phyloP scores from a whole-genome alignment of 441 rosid species.

The Populus hybrid region DNA sequence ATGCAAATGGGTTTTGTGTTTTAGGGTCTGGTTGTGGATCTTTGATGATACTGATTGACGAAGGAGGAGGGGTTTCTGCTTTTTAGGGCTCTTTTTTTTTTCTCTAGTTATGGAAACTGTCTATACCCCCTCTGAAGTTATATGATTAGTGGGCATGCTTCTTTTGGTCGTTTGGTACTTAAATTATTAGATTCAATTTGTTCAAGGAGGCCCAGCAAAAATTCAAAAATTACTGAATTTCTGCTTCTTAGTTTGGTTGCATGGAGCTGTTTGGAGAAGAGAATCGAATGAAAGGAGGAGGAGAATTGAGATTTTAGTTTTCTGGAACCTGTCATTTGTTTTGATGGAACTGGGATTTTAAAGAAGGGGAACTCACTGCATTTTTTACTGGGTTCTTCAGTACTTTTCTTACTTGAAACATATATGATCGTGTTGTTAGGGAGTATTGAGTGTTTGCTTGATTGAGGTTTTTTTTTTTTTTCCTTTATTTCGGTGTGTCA shows the following conservation, averaged over 20 bases:
- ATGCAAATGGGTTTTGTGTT: too few relatives aligned
- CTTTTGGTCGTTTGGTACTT: constrained; percentile 24
- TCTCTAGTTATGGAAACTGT: constrained; percentile 17
- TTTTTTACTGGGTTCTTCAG: constrained; percentile 4
- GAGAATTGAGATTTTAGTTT: too few relatives aligned
- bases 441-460: constrained; percentile 24
- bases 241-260: constrained; percentile 2
- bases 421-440: constrained; percentile 17
- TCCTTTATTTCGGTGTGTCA: constrained; percentile 10
- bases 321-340: constrained; percentile 19
- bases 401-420: constrained; percentile 9
- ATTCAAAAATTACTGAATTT: neutral
- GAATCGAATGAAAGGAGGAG: constrained; percentile 6
- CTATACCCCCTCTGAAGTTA: constrained; percentile 6
- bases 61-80: constrained; percentile 13
- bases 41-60: constrained; percentile 16
- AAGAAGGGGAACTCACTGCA: constrained; percentile 13
- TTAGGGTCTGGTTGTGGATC: constrained; percentile 34
- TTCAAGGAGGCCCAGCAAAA: constrained; percentile 8
- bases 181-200: constrained; percentile 20
- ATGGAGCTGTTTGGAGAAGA: constrained; percentile 20
- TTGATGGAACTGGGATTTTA: constrained; percentile 17
- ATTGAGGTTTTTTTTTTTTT: constrained; percentile 3
- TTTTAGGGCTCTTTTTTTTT: constrained; percentile 21
- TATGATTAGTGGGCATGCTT: constrained; percentile 21